Percentiles rank a stretch among this genome's conserved stretches.
These are phyloP conservation scores for Xylaria sp. DNA, from an alignment of 2,329 filamentous ascomycete genomes.

Conservation along the genomic window DNA sequence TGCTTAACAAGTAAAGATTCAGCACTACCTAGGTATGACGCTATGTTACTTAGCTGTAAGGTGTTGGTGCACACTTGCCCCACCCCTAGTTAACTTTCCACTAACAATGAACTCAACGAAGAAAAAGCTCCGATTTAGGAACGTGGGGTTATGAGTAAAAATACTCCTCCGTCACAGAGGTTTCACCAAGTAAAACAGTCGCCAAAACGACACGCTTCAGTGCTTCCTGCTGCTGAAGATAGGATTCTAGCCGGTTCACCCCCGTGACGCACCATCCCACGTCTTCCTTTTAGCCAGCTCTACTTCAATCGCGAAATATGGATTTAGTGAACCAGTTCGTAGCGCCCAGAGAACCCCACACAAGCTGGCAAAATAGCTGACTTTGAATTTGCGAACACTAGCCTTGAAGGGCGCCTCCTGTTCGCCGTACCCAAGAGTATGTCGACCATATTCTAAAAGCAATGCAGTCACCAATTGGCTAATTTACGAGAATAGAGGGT, in stretches of 20 bases:
- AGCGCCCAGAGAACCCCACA: slow-evolving; percentile 23
- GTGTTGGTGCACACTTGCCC: slow-evolving; percentile 19
- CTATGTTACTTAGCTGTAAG: neutral
- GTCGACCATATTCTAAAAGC: slow-evolving; percentile 52
- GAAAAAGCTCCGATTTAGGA: slow-evolving; percentile 55
- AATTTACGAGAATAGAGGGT: slow-evolving; percentile 72
- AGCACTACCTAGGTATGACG: neutral
- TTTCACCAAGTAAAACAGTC: slow-evolving; percentile 25
- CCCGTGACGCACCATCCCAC: slow-evolving; percentile 8
- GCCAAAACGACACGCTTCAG: neutral
- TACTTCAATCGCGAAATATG: slow-evolving; percentile 51
- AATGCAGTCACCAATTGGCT: slow-evolving; percentile 40
- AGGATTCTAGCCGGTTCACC: slow-evolving; percentile 3
- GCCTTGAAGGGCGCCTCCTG: slow-evolving; percentile 90
- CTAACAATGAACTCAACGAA: slow-evolving; percentile 34
- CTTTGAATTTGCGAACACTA: slow-evolving; percentile 54
- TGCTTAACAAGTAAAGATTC: too few relatives aligned
- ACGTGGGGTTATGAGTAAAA: slow-evolving; percentile 52
- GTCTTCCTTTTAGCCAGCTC: neutral
- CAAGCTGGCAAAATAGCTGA: slow-evolving; percentile 50
- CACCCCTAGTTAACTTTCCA: slow-evolving; percentile 16
- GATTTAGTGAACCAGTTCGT: slow-evolving; percentile 67
- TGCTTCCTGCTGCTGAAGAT: neutral
- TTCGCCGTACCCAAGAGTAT: slow-evolving; percentile 99
- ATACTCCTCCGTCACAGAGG: slow-evolving; percentile 29